Percentiles rank a stretch among this genome's conserved stretches.
Conservation (phyloP, 257 asterid species). For the Nicotiana paniculata region DNA sequence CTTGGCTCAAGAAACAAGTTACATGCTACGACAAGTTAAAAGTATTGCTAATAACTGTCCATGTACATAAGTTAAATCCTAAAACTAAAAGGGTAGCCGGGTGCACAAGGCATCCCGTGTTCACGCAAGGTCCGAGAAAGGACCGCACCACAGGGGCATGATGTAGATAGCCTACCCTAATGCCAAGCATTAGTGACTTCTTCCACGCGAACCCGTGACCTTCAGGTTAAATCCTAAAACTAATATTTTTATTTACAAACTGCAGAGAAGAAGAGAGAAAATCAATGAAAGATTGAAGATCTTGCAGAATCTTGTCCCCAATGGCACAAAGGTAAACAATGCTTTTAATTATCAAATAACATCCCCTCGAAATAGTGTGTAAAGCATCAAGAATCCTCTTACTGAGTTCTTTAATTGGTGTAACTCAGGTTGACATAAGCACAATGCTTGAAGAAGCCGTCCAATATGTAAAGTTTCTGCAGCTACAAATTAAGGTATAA, state of each 20-base stretch:
- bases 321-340: slow-evolving; percentile 56
- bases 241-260: background rate
- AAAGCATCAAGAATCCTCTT: background rate
- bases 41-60: rapidly evolving
- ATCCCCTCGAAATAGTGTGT: background rate
- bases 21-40: background rate
- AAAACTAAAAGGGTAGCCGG: background rate
- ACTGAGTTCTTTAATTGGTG: background rate
- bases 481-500: slow-evolving; percentile 77
- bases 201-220: too few species aligned
- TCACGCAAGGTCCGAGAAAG: too few species aligned
- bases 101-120: too few species aligned
- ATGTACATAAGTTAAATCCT: background rate
- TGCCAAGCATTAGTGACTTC: too few species aligned
- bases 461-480: slow-evolving; percentile 74
- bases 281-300: slow-evolving; percentile 79
- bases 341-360: background rate
- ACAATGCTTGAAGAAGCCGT: slow-evolving; percentile 98
- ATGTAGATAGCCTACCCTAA: too few species aligned
- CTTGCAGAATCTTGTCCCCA: slow-evolving; percentile 83
- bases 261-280: slow-evolving; percentile 79
- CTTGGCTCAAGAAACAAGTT: too few species aligned
- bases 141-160: too few species aligned
- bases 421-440: slow-evolving; percentile 59
- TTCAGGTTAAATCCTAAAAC: background rate